Evolutionary conservation across 2,329 filamentous ascomycete genomes (phyloP).

Genomic region (Fusarium heterosporum): DNA sequence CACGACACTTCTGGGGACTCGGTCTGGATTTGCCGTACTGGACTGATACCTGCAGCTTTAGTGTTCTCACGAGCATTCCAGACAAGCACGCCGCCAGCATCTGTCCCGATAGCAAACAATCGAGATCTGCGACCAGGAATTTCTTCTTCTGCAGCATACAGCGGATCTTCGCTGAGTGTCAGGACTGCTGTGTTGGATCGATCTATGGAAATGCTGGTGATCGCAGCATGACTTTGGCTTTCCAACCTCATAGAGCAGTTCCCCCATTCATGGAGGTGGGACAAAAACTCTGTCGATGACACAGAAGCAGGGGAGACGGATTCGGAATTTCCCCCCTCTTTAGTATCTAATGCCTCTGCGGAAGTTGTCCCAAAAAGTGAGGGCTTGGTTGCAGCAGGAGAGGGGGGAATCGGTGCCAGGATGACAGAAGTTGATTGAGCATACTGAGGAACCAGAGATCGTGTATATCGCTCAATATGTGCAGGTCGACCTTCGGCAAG

Average conservation of each 20-base stretch:
- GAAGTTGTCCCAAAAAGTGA: constrained; percentile 50
- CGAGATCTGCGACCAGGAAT: constrained; percentile 88
- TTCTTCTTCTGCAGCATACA: constrained; percentile 65
- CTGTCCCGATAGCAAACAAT: constrained; percentile 84
- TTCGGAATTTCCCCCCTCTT: constrained; percentile 39
- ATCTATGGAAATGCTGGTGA: constrained; percentile 80
- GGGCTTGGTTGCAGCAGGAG: constrained; percentile 10
- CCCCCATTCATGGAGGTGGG: constrained; percentile 50
- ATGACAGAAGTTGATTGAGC: constrained; percentile 18
- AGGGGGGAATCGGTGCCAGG: constrained; percentile 7
- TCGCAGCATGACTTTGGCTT: constrained; percentile 66
- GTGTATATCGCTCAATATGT: constrained; percentile 58
- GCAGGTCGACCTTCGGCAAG: constrained; percentile 67
- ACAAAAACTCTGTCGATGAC: constrained; percentile 29
- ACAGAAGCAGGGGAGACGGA: constrained; percentile 43
- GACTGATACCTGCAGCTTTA: constrained; percentile 64
- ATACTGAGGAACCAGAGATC: constrained; percentile 47
- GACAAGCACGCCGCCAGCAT: constrained; percentile 78
- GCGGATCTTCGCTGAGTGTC: constrained; percentile 81
- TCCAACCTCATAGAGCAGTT: constrained; percentile 60
- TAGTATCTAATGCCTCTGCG: constrained; percentile 13
- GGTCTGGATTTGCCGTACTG: constrained; percentile 86
- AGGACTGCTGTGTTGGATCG: constrained; percentile 77
- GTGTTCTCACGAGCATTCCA: constrained; percentile 83
- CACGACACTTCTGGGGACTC: constrained; percentile 90